Conservation (phyloP, 495 filamentous ascomycete genomes). For the Penicillium argentinense region DNA sequence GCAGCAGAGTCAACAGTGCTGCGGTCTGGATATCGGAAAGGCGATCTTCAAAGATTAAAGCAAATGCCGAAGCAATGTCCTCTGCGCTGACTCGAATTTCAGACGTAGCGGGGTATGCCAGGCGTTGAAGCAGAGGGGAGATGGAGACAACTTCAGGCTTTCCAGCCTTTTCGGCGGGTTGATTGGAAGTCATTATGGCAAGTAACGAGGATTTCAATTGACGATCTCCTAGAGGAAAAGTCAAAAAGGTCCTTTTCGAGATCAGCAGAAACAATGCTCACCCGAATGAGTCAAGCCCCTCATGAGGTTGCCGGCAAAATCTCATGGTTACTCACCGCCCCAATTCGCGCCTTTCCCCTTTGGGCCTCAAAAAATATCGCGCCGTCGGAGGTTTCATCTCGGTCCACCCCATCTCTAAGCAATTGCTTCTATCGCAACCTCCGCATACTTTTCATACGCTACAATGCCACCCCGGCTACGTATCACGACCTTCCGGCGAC, state of each 20-base stretch:
- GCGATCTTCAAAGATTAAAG: constrained; percentile 82
- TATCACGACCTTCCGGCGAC: constrained; percentile 35
- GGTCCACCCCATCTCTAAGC: constrained; percentile 19
- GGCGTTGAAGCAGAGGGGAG: constrained; percentile 72
- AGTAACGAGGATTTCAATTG: neutral
- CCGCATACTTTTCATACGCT: constrained; percentile 1
- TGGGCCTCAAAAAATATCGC: constrained; percentile 30
- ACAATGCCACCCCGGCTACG: constrained; percentile 52
- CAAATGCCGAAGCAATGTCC: constrained; percentile 84
- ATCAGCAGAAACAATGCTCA: neutral
- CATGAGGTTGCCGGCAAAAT: constrained; percentile 19
- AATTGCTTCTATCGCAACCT: constrained; percentile 8
- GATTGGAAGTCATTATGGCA: constrained; percentile 17
- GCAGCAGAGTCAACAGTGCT: constrained; percentile 80
- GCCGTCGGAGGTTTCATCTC: constrained; percentile 11
- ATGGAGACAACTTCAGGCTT: constrained; percentile 62
- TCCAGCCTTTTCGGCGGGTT: constrained; percentile 9
- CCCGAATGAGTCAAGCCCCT: constrained; percentile 18
- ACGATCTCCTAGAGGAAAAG: neutral
- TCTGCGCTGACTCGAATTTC: constrained; percentile 61
- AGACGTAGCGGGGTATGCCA: constrained; percentile 65
- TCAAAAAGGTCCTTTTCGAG: constrained; percentile 1
- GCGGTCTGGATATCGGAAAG: constrained; percentile 81
- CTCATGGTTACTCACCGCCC: constrained; percentile 16
- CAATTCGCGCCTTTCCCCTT: constrained; percentile 9